Base-by-base conservation (phyloP, 306 rosid genomes). In the Begonia fuchsioides region DNA sequence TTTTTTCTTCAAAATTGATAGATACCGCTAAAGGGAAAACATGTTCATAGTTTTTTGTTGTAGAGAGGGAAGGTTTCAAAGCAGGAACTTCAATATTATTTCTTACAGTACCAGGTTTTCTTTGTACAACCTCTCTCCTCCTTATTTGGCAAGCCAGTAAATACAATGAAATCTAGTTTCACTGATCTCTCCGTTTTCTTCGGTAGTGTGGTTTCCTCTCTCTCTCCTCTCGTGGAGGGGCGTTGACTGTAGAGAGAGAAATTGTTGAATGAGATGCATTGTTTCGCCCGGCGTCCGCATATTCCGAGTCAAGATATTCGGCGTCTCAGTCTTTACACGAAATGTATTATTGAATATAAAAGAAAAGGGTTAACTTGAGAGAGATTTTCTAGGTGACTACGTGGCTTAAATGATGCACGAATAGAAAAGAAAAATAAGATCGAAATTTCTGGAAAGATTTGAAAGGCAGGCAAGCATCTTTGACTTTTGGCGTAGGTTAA, bases 281-380 rank as follows among this genome's bases (percentile, higher is more conserved):
- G 19, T 13, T 43, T 48, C 49, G 26, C 48, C 53, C 8, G 50
- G 44, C 12, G 41, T 6, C 43, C 39, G 67, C 17, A 70, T 55
- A 62, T 72, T 65, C 57, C 57, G 32, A 45, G 44, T 90, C 97
- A 84, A 84, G 60, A 51, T 81, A 68, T 47, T 58, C 87, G 82
- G 97, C 87, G 51, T 14, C 38, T 15, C 4, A 16, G n/a, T 32
- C 49, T 72, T 71, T 64, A 87, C 87, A 87, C 86, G 87, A 67
- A 73, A 76, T 43, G 55, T 6, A 50, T 58, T 13, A 51, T 41
- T 19, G 64, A 13, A 50, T 18, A 16, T 44, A 11, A 17, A 59
- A 63, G 13, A 60, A 65, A 69, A 56, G 26, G 62, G 55, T 59
- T 43, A 76, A 65, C 61, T 47, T 50, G 38, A 48, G 13, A 48